Base-by-base conservation (phyloP, 139 green algal species). In the Gonium pectorale region DNA sequence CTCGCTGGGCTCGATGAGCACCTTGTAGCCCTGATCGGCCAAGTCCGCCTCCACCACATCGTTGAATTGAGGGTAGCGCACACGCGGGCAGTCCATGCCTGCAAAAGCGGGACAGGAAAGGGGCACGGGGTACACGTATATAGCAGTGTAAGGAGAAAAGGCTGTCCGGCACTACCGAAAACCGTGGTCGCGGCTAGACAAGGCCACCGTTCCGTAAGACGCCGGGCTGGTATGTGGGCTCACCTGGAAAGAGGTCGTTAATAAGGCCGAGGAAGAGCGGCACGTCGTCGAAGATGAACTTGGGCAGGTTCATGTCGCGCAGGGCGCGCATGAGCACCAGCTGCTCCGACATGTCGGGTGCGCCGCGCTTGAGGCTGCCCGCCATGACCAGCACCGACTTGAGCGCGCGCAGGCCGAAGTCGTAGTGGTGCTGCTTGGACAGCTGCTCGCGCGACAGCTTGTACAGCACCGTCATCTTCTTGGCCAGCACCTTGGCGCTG, bases 391-490 rank as follows among this genome's bases (percentile, higher is more conserved):
- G 93, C 85, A 97, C 95, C 35, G 56, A 73, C 79, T 97, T 97
- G 63, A 97, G 90, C 33, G 94, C 94, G 41, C 95, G 88, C 77
- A 97, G 88, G 40, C 95, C 95, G 86, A 97, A 97, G 89, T 97
- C 95, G 81, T 97, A 97, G 80, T 97, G 95, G 72, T 94, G 91
- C 89, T 96, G 94, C 91, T 96, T 97, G 59, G 90, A 95, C 44
- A 97, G 91, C 93, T 97, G 95, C 90, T 97, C 94, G 38, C 89
- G 86, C 26, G 90, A 90, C 46, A 97, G 92, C 89, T 95, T 95
- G 90, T 97, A 97, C 87, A 97, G 91, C 88, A 97, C 94, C 52
- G 92, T 96, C 94, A 97, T 97, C 90, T 97, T 97, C 91, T 97
- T 97, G 43, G 95, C 94, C 33, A 97, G 89, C 24, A 93, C 71